These are phyloP conservation scores for Prunus kanzakura DNA, from an alignment of 306 rosid genomes.

Conservation along the genomic window DNA sequence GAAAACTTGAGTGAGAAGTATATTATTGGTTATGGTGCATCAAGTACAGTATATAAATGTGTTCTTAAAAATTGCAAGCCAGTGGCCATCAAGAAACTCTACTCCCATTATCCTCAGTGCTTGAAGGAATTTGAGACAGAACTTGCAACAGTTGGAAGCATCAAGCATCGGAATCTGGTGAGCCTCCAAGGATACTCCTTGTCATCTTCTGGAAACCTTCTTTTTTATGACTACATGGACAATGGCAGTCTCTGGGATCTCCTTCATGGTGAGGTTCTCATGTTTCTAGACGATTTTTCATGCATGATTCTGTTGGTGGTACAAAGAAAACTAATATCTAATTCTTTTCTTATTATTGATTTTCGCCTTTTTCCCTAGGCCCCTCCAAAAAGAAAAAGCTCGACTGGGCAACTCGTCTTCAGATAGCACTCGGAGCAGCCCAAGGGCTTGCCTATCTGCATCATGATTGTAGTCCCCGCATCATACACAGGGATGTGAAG, in stretches of 20 bases:
- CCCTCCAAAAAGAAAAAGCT: slow-evolving; percentile 68
- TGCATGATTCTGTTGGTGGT: not conserved
- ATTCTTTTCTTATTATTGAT: not conserved
- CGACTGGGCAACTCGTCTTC: slow-evolving; percentile 76
- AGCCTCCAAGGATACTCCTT: slow-evolving; percentile 89
- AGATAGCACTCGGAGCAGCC: slow-evolving; percentile 87
- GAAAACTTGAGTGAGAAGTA: slow-evolving; percentile 90
- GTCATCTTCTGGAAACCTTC: slow-evolving; percentile 85
- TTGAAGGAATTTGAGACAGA: slow-evolving; percentile 84
- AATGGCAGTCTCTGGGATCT: slow-evolving; percentile 96
- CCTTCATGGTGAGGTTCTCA: slow-evolving; percentile 66
- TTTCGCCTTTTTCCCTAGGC: slow-evolving; percentile 34
- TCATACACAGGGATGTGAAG: slow-evolving; percentile 92
- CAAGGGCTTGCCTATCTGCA: slow-evolving; percentile 92
- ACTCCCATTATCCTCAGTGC: slow-evolving; percentile 72
- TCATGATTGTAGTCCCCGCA: slow-evolving; percentile 89
- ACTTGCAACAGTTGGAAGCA: slow-evolving; percentile 82
- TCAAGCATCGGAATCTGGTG: slow-evolving; percentile 93
- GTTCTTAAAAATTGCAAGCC: slow-evolving; percentile 94
- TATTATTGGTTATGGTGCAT: slow-evolving; percentile 85
- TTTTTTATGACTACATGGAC: slow-evolving; percentile 95
- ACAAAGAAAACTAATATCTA: not conserved
- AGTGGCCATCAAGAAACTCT: slow-evolving; percentile 82
- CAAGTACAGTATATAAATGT: slow-evolving; percentile 95
- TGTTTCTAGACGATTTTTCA: not conserved